Conservation (phyloP, 768 basidiomycete species). For the Lanmaoa pseudosensibilis region DNA sequence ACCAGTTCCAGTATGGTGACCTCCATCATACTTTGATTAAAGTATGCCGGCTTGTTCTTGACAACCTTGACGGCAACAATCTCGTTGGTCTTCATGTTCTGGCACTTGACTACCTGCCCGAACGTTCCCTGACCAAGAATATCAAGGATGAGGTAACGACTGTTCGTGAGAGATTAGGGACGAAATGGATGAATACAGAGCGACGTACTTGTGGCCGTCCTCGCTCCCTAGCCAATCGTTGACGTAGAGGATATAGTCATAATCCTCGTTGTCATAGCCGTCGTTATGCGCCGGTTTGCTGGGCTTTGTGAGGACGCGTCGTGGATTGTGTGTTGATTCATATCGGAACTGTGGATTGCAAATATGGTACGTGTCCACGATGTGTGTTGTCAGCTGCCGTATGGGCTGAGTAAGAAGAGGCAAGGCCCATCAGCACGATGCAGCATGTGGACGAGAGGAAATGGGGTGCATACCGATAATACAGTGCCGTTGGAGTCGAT, state of each 20-base stretch:
- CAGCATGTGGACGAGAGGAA: not conserved
- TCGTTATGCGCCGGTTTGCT: constrained; percentile 95
- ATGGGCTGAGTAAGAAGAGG: constrained; percentile 42
- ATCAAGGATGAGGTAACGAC: constrained; percentile 91
- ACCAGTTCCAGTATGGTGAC: constrained; percentile 97
- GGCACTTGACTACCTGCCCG: constrained; percentile 99
- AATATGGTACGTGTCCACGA: constrained; percentile 88
- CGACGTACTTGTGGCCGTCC: constrained; percentile 87
- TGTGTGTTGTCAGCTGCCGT: constrained; percentile 76
- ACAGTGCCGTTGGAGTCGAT: constrained; percentile 75
- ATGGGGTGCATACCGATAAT: constrained; percentile 66
- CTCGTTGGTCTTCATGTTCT: constrained; percentile 99
- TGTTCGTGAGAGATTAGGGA: constrained; percentile 34
- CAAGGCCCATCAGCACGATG: constrained; percentile 10
- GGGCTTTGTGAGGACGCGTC: constrained; percentile 96
- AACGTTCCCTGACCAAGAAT: constrained; percentile 99
- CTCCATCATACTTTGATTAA: constrained; percentile 99
- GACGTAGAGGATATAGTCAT: constrained; percentile 98
- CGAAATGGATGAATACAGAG: not conserved
- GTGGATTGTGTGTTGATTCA: constrained; percentile 91
- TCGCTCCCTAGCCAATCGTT: constrained; percentile 97
- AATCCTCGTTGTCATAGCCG: constrained; percentile 98
- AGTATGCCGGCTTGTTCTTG: constrained; percentile 99
- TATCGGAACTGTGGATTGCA: constrained; percentile 96
- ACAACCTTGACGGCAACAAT: constrained; percentile 99